These are phyloP conservation scores for Globisporangium paroecandrum DNA, from an alignment of 352 stramenopile genomes.

Conservation along the genomic window DNA sequence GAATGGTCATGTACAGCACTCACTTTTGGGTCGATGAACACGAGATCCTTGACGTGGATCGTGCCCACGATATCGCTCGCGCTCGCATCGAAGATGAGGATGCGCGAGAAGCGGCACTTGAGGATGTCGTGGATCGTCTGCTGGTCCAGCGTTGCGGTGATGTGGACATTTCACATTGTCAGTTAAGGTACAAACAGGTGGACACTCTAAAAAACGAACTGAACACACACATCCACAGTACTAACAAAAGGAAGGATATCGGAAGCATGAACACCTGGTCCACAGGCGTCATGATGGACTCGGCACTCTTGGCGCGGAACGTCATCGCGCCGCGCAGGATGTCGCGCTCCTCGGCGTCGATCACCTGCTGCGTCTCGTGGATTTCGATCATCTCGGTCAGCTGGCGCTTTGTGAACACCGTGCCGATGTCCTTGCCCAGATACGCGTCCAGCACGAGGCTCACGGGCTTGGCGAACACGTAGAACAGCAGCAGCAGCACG, in stretches of 20 bases:
- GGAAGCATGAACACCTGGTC: constrained; percentile 95
- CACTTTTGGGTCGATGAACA: constrained; percentile 98
- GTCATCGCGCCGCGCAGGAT: constrained; percentile 95
- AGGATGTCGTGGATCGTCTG: constrained; percentile 94
- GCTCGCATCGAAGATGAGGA: constrained; percentile 87
- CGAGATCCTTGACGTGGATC: constrained; percentile 98
- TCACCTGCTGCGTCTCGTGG: constrained; percentile 91
- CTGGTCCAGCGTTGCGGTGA: constrained; percentile 47
- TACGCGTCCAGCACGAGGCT: constrained; percentile 89
- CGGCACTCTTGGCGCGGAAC: constrained; percentile 90
- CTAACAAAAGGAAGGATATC: constrained; percentile 28
- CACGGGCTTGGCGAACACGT: constrained; percentile 93
- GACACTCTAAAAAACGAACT: background rate
- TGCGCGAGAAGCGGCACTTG: constrained; percentile 93
- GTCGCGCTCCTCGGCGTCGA: constrained; percentile 91
- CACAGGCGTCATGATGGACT: constrained; percentile 93
- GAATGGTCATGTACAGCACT: constrained; percentile 37
- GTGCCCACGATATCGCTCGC: constrained; percentile 94
- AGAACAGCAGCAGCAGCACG: constrained; percentile 92
- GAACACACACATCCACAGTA: background rate
- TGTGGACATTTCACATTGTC: background rate
- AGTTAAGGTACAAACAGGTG: background rate
- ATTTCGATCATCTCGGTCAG: constrained; percentile 96
- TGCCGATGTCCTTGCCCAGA: constrained; percentile 94
- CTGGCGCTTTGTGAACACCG: constrained; percentile 93